Evolutionary conservation across 2,329 filamentous ascomycete species (phyloP), one percentile per base, ranked within the genome.

Genomic region (Diaporthe amygdali): DNA sequence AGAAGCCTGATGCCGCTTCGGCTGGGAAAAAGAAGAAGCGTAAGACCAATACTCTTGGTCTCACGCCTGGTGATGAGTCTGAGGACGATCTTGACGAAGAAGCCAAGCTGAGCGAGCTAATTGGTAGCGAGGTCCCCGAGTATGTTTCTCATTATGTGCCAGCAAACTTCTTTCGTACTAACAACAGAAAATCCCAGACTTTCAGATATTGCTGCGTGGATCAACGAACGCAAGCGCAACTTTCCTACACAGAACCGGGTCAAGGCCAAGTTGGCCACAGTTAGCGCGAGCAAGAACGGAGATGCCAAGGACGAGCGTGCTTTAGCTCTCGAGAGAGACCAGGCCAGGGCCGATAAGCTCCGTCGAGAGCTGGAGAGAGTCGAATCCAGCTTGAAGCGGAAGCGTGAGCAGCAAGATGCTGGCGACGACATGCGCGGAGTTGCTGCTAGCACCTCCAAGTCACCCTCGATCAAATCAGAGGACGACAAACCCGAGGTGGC

Each of bases 181-280:
- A 68, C 74, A 32, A 68, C 74, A 75, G 73, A 77, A 56, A 44
- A 10, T 20, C n/a, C 20, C 32, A 90, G 87, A 70, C 84, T 89
- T 20, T 89, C 89, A 71, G 95, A 98, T 77, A 87, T 98, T 69
- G 88, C 90, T 30, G 89, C 90, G 8, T 98, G 94, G 90, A 90
- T 97, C 74, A 90, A 90, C 63, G 94, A 97, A 80, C 90, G 96
- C 71, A 92, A 88, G 78, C 92, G 90, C 74, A 91, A 92, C 66
- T 98, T 90, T 79, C 96, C 96, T 2, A 98, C 95, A 2, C 89
- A 90, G 79, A 89, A 90, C 71, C 91, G 93, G 69, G 84, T 91
- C 73, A 87, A 90, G 72, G 89, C 89, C 74, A 93, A 89, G 81
- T 88, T 89, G 74, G 86, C 86, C 75, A 83, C 82, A 52, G 76